A percentile compares a stretch with the other conserved stretches of the same genome.
These are phyloP conservation scores for Mikania micrantha DNA, from an alignment of 129 eudicot species.

Conservation along the genomic window DNA sequence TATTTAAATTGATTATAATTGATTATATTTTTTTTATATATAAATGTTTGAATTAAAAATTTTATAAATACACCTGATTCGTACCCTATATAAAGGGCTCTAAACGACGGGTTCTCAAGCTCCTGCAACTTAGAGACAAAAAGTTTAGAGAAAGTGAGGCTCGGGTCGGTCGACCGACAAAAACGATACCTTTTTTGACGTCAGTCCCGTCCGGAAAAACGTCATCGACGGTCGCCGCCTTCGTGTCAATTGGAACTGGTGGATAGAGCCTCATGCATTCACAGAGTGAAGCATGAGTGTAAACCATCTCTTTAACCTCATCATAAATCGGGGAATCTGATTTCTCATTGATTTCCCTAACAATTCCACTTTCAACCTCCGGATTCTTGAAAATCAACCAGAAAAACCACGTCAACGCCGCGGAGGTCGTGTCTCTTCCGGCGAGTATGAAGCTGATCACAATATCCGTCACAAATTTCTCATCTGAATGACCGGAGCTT, in stretches of 20 bases:
- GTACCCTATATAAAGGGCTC: too few relatives aligned
- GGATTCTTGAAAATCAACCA: slow-evolving; percentile 26
- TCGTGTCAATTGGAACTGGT: slow-evolving; percentile 18
- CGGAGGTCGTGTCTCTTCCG: slow-evolving; percentile 34
- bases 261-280: slow-evolving; percentile 31
- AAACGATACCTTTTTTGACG: slow-evolving; percentile 35
- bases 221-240: slow-evolving; percentile 16
- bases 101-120: too few relatives aligned
- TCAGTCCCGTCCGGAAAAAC: slow-evolving; percentile 52
- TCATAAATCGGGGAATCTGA: slow-evolving; percentile 17
- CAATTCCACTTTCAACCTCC: slow-evolving; percentile 5
- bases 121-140: too few relatives aligned
- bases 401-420: slow-evolving; percentile 28
- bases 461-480: slow-evolving; percentile 43
- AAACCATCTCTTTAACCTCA: slow-evolving; percentile 32
- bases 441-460: slow-evolving; percentile 55
- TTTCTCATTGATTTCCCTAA: slow-evolving; percentile 9
- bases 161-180: too few relatives aligned
- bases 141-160: too few relatives aligned
- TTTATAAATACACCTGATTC: too few relatives aligned
- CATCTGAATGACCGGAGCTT: slow-evolving; percentile 44
- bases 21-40: too few relatives aligned
- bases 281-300: slow-evolving; percentile 24
- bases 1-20: too few relatives aligned
- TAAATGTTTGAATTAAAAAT: too few relatives aligned